A percentile compares a stretch with the other conserved stretches of the same genome.
Evolutionary conservation across 169 alveolate genomes (phyloP).

Genomic region (Theileria parva): DNA sequence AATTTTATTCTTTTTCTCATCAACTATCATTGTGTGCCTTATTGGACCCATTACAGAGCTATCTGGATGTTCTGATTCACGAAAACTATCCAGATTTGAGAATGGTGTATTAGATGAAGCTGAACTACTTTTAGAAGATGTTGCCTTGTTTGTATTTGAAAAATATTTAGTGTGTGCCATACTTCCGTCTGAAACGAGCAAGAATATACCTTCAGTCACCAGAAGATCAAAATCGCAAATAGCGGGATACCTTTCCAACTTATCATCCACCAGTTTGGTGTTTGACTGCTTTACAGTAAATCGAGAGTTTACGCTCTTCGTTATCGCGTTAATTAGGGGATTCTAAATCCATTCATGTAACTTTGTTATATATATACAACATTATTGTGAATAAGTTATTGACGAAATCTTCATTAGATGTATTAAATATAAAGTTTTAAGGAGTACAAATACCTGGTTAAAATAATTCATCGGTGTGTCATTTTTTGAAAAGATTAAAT

Average conservation of each 20-base stretch:
- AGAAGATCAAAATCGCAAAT: conserved; percentile 14
- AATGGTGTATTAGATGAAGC: not conserved
- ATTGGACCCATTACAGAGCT: conserved; percentile 2
- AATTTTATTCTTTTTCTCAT: conserved; percentile 27
- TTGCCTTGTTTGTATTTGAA: not conserved
- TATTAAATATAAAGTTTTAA: not conserved
- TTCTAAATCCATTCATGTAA: conserved; percentile 23
- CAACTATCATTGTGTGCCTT: conserved; percentile 18
- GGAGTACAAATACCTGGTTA: conserved; percentile 43
- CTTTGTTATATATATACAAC: not conserved
- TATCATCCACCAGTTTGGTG: conserved; percentile 2
- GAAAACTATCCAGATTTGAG: not conserved
- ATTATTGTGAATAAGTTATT: not conserved
- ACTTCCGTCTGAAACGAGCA: conserved; percentile 26
- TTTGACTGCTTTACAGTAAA: conserved; percentile 57
- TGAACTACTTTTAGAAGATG: not conserved
- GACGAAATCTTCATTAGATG: not conserved
- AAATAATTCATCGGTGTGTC: conserved; percentile 45
- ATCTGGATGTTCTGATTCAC: not conserved
- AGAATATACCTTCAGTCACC: conserved; percentile 16
- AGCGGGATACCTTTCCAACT: conserved; percentile 2
- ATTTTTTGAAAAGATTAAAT: conserved; percentile 59
- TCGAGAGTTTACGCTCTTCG: conserved; percentile 54
- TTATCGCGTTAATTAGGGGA: conserved; percentile 59
- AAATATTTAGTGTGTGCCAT: conserved; percentile 27